These are phyloP conservation scores for Striga asiatica DNA, from an alignment of 257 asterid species.

Conservation along the genomic window DNA sequence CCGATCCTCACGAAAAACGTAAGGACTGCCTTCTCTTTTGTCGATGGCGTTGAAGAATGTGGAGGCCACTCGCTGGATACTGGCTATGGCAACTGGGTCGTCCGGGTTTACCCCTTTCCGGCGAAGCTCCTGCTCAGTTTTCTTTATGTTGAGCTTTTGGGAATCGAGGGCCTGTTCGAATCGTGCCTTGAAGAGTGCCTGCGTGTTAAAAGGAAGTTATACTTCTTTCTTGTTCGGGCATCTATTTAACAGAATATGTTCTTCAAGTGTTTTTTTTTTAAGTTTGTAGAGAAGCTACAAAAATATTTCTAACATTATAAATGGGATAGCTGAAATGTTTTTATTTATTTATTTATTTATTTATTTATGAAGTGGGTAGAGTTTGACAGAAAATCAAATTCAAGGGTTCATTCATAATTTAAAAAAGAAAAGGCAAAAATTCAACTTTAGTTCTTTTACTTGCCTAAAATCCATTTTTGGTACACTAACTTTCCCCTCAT, in stretches of 20 bases:
- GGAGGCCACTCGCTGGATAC: conserved; percentile 95
- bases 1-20: conserved; percentile 64
- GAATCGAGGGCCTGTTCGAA: conserved; percentile 98
- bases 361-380: too few relatives aligned
- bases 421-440: too few relatives aligned
- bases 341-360: not conserved
- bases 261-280: too few relatives aligned
- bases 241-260: too few relatives aligned
- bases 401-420: too few relatives aligned
- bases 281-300: too few relatives aligned
- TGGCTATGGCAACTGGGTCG: conserved; percentile 96
- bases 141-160: conserved; percentile 85
- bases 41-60: conserved; percentile 98
- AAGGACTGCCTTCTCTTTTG: conserved; percentile 81
- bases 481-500: too few relatives aligned
- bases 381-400: too few relatives aligned
- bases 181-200: conserved; percentile 92
- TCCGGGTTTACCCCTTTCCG: conserved; percentile 89
- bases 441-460: too few relatives aligned
- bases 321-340: not conserved
- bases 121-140: conserved; percentile 81
- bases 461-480: too few relatives aligned
- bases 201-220: conserved; percentile 20
- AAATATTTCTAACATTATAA: too few relatives aligned
- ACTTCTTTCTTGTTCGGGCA: too few relatives aligned